Conservation (phyloP, 2,329 filamentous ascomycete genomes). For the Ophiocordyceps sinensis region DNA sequence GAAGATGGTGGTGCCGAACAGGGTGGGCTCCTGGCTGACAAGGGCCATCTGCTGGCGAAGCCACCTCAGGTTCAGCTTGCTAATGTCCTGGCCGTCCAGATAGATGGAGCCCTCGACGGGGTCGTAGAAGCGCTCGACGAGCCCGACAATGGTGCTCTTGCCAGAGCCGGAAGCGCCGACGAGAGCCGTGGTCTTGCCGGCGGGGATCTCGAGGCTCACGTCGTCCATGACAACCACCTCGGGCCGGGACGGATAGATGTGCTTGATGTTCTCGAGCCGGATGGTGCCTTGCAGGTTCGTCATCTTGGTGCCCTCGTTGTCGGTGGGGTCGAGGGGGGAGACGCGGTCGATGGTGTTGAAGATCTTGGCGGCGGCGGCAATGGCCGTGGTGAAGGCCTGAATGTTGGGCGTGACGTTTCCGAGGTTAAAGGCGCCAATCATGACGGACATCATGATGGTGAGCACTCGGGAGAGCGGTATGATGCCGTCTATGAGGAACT, state of each 20-base stretch:
- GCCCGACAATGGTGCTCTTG: slow-evolving; percentile 85
- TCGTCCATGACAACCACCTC: slow-evolving; percentile 81
- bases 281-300: slow-evolving; percentile 63
- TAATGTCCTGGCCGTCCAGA: slow-evolving; percentile 72
- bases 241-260: slow-evolving; percentile 87
- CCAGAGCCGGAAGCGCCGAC: slow-evolving; percentile 91
- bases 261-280: slow-evolving; percentile 68
- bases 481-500: slow-evolving; percentile 53
- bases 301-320: slow-evolving; percentile 54
- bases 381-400: slow-evolving; percentile 70
- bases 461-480: slow-evolving; percentile 57
- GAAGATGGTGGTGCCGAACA: slow-evolving; percentile 82
- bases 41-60: slow-evolving; percentile 82
- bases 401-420: slow-evolving; percentile 77
- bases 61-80: slow-evolving; percentile 75
- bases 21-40: slow-evolving; percentile 82
- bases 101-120: slow-evolving; percentile 67
- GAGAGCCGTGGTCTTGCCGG: slow-evolving; percentile 82
- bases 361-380: slow-evolving; percentile 82
- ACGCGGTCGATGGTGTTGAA: slow-evolving; percentile 81
- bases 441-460: slow-evolving; percentile 77
- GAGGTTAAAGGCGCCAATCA: slow-evolving; percentile 85
- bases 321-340: slow-evolving; percentile 70
- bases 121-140: slow-evolving; percentile 89
- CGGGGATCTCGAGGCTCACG: slow-evolving; percentile 65